A percentile compares a stretch with the other conserved stretches of the same genome.
Evolutionary conservation across 148 eudicot species (phyloP).

Genomic region (Rhododendron griersonianum): DNA sequence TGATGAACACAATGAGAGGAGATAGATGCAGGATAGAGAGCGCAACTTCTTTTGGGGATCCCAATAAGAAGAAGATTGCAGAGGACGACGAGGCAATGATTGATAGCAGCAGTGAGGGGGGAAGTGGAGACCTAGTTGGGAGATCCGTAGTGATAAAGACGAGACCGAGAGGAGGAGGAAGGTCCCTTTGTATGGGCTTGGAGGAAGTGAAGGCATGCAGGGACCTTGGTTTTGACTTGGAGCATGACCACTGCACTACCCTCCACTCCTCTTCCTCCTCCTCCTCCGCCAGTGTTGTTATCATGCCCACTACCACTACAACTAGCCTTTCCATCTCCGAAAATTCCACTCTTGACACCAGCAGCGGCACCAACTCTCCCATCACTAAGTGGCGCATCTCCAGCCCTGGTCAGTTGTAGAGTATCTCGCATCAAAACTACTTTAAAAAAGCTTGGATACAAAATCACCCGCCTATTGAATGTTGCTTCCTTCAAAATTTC

Average conservation of each 20-base stretch:
- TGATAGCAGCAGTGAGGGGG: not conserved
- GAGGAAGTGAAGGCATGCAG: slow-evolving; percentile 31
- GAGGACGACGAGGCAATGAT: not conserved
- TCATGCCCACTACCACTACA: not conserved
- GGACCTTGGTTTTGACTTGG: slow-evolving; percentile 27
- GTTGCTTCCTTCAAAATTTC: not conserved
- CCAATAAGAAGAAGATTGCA: not conserved
- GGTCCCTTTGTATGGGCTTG: slow-evolving; percentile 20
- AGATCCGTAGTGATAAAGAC: slow-evolving; percentile 6
- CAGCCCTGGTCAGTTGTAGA: slow-evolving; percentile 18
- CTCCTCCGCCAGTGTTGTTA: not conserved
- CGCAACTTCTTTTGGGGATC: not conserved
- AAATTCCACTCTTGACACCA: slow-evolving; percentile 6
- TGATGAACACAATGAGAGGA: not conserved
- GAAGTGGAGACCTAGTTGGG: slow-evolving; percentile 2
- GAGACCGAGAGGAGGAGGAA: slow-evolving; percentile 20
- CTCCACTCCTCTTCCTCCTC: not conserved
- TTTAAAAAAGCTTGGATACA: not conserved
- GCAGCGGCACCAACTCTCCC: slow-evolving; percentile 16
- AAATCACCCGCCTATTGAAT: not conserved
- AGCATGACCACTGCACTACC: not conserved
- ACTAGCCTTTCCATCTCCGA: not conserved
- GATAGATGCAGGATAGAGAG: not conserved
- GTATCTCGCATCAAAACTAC: not conserved
- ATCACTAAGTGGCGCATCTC: slow-evolving; percentile 22